Evolutionary conservation across 108 stramenopile species (phyloP), one percentile per base, ranked within the genome.

Genomic region (Poteriospumella lacustris): DNA sequence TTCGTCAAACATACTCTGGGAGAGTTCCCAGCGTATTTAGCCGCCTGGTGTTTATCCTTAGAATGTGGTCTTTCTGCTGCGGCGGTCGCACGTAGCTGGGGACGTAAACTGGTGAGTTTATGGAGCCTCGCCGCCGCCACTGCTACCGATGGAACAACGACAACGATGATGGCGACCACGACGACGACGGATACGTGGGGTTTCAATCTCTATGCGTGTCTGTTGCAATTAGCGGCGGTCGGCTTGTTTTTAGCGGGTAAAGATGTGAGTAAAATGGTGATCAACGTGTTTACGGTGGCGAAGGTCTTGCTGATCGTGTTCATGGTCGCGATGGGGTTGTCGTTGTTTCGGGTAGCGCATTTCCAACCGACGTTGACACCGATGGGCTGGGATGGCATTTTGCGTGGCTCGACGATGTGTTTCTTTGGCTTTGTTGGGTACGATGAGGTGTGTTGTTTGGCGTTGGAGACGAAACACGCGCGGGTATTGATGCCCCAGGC

Each of bases 381-480:
- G 0, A 77, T 89, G 41, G 91, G 19, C 77, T 90, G 15, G 2
- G 5, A 3, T 26, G 89, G 89, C n/a, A 79, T 91, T 60, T 58
- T 92, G 52, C 84, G 89, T 41, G 94, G 94, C n/a, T 84, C 88
- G 3, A 85, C 88, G 1, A 76, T 86, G 39, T 88, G 90, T 31
- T 94, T 96, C 80, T 96, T 96, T 85, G 95, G 92, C 1, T 96
- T 90, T 69, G 76, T 96, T 29, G 95, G 95, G 1, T 96, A 91
- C 78, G 95, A 96, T 82, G 93, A 92, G 72, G 87, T 94, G 39
- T 89, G 88, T 68, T 92, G 91, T 44, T 78, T 96, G 56, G 91
- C 91, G 0, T 84, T 84, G 5, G 95, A 96, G 81, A 90, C 95
- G 1, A 86, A 87, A 42, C 80, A 96, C 85, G 91, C 95, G 28